phyloP scores from a whole-genome alignment of 768 basidiomycete genomes.

The Ramaria rubella region DNA sequence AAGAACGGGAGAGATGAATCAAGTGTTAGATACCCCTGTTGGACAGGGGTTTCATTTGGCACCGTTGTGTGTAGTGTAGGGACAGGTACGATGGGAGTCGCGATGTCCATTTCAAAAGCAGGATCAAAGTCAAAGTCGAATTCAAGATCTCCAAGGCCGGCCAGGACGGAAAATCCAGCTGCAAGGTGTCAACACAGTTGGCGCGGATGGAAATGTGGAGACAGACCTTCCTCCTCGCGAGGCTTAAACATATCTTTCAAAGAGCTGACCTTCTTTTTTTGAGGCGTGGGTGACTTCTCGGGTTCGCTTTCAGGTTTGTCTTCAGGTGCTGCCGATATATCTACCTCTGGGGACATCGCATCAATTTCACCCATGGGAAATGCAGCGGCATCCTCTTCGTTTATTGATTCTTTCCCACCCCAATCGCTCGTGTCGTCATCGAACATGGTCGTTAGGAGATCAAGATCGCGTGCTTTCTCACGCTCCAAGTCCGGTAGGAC shows the following conservation, averaged over 20 bases:
- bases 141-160: conserved; percentile 54
- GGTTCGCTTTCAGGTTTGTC: conserved; percentile 9
- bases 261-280: not conserved
- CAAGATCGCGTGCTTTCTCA: conserved; percentile 43
- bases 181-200: not conserved
- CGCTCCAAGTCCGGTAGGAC: conserved; percentile 26
- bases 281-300: not conserved
- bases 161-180: conserved; percentile 63
- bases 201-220: not conserved
- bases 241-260: conserved; percentile 75
- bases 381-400: conserved; percentile 45
- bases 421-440: conserved; percentile 44
- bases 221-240: conserved; percentile 55
- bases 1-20: conserved; percentile 54
- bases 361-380: not conserved
- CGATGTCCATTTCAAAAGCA: conserved; percentile 33
- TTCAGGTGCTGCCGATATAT: conserved; percentile 6
- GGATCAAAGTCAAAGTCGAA: conserved; percentile 67
- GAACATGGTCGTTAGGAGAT: conserved; percentile 38
- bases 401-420: conserved; percentile 53
- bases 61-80: not conserved
- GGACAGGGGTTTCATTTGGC: not conserved
- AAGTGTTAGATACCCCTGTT: conserved; percentile 29
- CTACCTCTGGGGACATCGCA: not conserved
- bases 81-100: conserved; percentile 7